phyloP scores from a whole-genome alignment of 352 stramenopile species.

The Globisporangium lucens region DNA sequence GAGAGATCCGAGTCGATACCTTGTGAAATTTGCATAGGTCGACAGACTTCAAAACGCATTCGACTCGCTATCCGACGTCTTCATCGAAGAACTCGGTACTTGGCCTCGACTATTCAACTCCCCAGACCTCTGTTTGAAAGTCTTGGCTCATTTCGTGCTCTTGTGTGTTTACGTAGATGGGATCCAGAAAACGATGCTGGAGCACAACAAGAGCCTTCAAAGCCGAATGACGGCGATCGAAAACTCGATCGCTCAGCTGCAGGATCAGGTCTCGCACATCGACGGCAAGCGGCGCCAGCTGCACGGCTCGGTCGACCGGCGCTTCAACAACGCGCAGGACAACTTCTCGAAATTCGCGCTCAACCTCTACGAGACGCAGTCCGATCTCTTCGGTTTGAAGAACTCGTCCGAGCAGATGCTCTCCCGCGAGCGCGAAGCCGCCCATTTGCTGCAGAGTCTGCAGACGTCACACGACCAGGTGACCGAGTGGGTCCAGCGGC shows the following conservation, averaged over 20 bases:
- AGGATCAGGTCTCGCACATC: slow-evolving; percentile 30
- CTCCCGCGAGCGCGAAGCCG: slow-evolving; percentile 40
- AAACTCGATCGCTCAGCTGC: slow-evolving; percentile 25
- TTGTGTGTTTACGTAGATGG: slow-evolving; percentile 9
- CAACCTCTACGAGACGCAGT: slow-evolving; percentile 44
- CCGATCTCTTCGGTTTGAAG: slow-evolving; percentile 38
- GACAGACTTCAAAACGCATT: slow-evolving; percentile 50
- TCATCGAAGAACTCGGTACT: slow-evolving; percentile 38
- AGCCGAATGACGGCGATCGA: slow-evolving; percentile 36
- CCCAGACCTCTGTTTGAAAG: no score
- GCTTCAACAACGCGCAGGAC: slow-evolving; percentile 42
- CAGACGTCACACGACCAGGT: slow-evolving; percentile 52
- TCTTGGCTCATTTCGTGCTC: no score
- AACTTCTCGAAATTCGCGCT: slow-evolving; percentile 48
- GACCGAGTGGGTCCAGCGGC: slow-evolving; percentile 31
- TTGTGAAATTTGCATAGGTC: slow-evolving; percentile 18
- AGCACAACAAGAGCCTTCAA: slow-evolving; percentile 24
- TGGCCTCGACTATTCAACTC: no score
- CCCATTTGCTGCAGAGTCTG: slow-evolving; percentile 34
- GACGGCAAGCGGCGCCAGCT: slow-evolving; percentile 41
- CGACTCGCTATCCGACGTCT: slow-evolving; percentile 52
- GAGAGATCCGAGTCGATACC: no score
- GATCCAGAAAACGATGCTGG: slow-evolving; percentile 18
- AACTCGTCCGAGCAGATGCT: slow-evolving; percentile 43
- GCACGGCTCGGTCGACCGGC: slow-evolving; percentile 35